Percentiles rank a stretch among this genome's conserved stretches.
Conservation (phyloP, 2,329 filamentous ascomycete genomes). For the Diplocarpon mali region DNA sequence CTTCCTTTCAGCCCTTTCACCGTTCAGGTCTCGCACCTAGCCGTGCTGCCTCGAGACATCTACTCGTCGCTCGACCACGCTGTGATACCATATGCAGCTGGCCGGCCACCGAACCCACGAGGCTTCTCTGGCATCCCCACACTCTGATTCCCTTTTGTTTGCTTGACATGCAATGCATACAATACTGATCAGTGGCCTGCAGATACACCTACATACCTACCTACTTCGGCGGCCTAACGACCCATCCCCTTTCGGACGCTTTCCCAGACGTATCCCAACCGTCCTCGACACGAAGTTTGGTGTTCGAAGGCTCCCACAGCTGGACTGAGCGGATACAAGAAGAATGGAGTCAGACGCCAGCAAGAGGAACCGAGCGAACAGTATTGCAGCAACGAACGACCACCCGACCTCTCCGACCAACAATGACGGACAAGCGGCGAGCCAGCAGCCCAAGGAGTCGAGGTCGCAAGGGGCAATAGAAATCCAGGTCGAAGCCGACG, state of each 20-base stretch:
- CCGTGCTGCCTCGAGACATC: conserved; percentile 21
- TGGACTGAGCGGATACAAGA: conserved; percentile 19
- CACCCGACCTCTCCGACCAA: conserved; percentile 14
- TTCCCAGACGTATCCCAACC: conserved; percentile 5
- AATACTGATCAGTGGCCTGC: conserved; percentile 14
- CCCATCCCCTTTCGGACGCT: conserved; percentile 9
- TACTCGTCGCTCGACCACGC: conserved; percentile 15
- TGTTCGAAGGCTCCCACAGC: conserved; percentile 11
- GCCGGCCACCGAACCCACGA: conserved; percentile 19
- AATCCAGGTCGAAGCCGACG: conserved; percentile 12
- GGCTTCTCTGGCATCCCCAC: conserved; percentile 13
- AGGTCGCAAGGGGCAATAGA: conserved; percentile 15
- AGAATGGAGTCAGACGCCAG: conserved; percentile 21
- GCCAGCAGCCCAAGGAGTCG: conserved; percentile 9
- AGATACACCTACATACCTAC: conserved; percentile 13
- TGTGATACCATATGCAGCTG: conserved; percentile 14
- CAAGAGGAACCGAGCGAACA: conserved; percentile 20
- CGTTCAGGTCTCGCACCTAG: conserved; percentile 9
- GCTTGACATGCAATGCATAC: conserved; percentile 8
- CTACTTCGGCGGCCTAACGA: not conserved
- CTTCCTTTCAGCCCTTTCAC: conserved; percentile 6
- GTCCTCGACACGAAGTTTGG: conserved; percentile 5
- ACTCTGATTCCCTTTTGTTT: conserved; percentile 12
- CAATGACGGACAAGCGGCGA: conserved; percentile 15
- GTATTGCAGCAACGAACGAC: conserved; percentile 19